Base-by-base conservation (phyloP, 768 basidiomycete species). In the Agrocybe pediades region DNA sequence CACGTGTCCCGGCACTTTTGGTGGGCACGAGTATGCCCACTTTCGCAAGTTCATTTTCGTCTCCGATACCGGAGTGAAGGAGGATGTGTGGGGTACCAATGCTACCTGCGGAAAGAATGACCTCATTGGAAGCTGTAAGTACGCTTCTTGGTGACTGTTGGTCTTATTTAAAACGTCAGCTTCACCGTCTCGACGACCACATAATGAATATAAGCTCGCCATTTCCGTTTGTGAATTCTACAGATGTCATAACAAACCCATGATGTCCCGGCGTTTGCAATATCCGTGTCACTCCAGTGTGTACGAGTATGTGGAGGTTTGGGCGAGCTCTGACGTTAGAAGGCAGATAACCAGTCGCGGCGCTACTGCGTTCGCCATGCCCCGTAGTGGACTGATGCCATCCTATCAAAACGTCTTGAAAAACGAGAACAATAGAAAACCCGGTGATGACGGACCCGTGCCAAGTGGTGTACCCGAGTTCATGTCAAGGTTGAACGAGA, bases 21-120 rank as follows among this genome's bases (percentile, higher is more conserved):
- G n/a, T n/a, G n/a, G n/a, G n/a, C n/a, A n/a, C 29, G 1, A 55
- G 46, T 29, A 74, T 59, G 9, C 68, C 67, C 9, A 65, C 27
- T 8, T 46, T 29, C 9, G 43, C 16, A 9, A 74, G 63, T 5
- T 60, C 41, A 2, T 54, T 36, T n/a, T 53, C 50, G 51, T 66
- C 57, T 6, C 72, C 73, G 23, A 75, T 71, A 9, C 70, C 71
- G 17, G 71, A 69, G n/a, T 67, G 63, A 17, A 71, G 54, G 5
- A 74, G 62, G 17, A 74, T 56, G n/a, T 64, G 65, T 6, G 74
- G 65, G 2, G 72, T 73, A 8, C 71, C 71, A 36, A 74, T 59
- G 4, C 65, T 54, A 16, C 75, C 75, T 2, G 67, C 71, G 0
- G 73, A 73, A 3, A 77, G 57, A 21, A 76, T 68, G 19, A 75